These are phyloP conservation scores for Globisporangium nagaii DNA, from an alignment of 352 stramenopile genomes.

Conservation along the genomic window DNA sequence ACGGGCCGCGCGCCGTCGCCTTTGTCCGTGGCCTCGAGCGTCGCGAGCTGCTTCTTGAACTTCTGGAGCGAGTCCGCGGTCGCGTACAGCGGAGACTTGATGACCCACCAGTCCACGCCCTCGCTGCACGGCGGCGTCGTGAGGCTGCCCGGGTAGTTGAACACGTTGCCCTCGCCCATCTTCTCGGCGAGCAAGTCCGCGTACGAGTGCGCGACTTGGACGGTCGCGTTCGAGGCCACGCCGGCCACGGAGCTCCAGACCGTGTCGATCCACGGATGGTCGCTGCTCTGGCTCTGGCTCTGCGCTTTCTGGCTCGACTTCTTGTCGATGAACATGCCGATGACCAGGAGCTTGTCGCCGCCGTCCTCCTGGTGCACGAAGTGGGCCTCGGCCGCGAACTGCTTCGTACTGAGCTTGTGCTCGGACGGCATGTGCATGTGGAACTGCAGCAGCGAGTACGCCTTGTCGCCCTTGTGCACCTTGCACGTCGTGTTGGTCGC, in stretches of 20 bases:
- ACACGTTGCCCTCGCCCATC: slow-evolving; percentile 19
- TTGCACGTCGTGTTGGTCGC: slow-evolving; percentile 6
- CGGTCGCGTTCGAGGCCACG: slow-evolving; percentile 11
- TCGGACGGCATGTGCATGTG: slow-evolving; percentile 41
- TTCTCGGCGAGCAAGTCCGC: slow-evolving; percentile 6
- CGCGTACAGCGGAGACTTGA: slow-evolving; percentile 16
- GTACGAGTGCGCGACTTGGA: slow-evolving; percentile 14
- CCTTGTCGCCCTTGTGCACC: slow-evolving; percentile 13
- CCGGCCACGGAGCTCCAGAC: slow-evolving; percentile 8
- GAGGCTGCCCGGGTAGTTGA: slow-evolving; percentile 71
- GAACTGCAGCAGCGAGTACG: slow-evolving; percentile 29
- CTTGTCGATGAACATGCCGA: slow-evolving; percentile 19
- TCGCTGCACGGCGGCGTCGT: slow-evolving; percentile 51
- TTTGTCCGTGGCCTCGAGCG: slow-evolving; percentile 10
- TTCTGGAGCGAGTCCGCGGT: slow-evolving; percentile 1
- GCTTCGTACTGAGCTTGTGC: slow-evolving; percentile 29
- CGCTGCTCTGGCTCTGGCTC: not conserved
- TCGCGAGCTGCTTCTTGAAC: slow-evolving; percentile 14
- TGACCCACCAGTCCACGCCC: slow-evolving; percentile 60
- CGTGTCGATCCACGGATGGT: slow-evolving; percentile 11
- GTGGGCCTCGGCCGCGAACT: slow-evolving; percentile 27
- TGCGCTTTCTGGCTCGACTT: not conserved
- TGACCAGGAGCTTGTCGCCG: slow-evolving; percentile 14
- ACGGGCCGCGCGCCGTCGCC: slow-evolving; percentile 8
- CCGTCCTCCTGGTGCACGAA: slow-evolving; percentile 39